A percentile compares a stretch with the other conserved stretches of the same genome.
Evolutionary conservation across 2,329 filamentous ascomycete species (phyloP).

Genomic region (Neonectria neomacrospora): DNA sequence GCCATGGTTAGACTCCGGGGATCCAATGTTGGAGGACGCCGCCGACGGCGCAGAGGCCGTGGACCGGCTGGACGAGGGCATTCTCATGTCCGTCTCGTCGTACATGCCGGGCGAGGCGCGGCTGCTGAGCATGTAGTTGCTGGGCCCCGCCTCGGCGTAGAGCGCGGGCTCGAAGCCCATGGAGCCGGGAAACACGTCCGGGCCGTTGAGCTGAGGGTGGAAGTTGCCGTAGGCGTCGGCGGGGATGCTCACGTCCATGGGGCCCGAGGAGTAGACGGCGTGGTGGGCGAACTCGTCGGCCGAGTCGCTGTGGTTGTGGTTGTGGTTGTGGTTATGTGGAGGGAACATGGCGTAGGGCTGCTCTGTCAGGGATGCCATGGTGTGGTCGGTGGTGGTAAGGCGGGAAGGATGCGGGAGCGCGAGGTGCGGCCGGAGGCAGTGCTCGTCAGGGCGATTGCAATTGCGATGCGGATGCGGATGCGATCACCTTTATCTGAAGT

Average conservation of each 20-base stretch:
- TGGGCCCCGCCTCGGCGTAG: slow-evolving; percentile 56
- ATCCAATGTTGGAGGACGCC: slow-evolving; percentile 74
- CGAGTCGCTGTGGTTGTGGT: slow-evolving; percentile 46
- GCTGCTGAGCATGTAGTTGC: slow-evolving; percentile 57
- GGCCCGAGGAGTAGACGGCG: slow-evolving; percentile 51
- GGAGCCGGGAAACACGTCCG: slow-evolving; percentile 48
- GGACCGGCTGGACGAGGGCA: slow-evolving; percentile 68
- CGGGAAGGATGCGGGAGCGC: slow-evolving; percentile 19
- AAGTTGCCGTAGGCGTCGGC: slow-evolving; percentile 58
- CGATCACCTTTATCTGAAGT: slow-evolving; percentile 42
- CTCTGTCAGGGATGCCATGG: slow-evolving; percentile 47
- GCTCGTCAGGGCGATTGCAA: slow-evolving; percentile 30
- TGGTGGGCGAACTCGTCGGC: slow-evolving; percentile 56
- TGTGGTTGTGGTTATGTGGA: slow-evolving; percentile 45
- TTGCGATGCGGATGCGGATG: slow-evolving; percentile 20
- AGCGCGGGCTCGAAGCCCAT: slow-evolving; percentile 60
- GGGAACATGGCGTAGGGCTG: slow-evolving; percentile 45
- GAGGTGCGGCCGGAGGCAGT: slow-evolving; percentile 18
- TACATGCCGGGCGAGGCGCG: slow-evolving; percentile 62
- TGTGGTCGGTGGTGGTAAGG: slow-evolving; percentile 28
- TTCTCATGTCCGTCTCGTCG: slow-evolving; percentile 62
- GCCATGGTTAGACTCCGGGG: slow-evolving; percentile 71
- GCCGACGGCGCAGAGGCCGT: slow-evolving; percentile 71
- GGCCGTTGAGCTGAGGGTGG: slow-evolving; percentile 44
- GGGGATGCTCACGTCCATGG: slow-evolving; percentile 61